A percentile compares a stretch with the other conserved stretches of the same genome.
These are phyloP conservation scores for Cutaneotrichosporon dermatis DNA, from an alignment of 1,284 basidiomycete genomes.

Conservation along the genomic window DNA sequence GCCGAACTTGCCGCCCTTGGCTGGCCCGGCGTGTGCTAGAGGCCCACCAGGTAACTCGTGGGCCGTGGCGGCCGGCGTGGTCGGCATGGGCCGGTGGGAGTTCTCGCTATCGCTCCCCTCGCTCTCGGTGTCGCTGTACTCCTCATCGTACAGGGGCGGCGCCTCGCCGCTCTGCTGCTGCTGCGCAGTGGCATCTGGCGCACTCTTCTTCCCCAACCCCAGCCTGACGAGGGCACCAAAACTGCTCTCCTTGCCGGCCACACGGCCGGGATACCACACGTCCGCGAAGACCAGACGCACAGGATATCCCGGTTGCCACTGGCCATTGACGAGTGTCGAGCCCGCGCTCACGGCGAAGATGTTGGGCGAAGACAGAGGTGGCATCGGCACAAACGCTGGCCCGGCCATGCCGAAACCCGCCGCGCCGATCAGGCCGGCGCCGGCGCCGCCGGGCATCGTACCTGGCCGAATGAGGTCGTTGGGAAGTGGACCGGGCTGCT, in stretches of 20 bases:
- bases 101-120: constrained; percentile 7
- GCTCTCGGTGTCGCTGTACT: constrained; percentile 15
- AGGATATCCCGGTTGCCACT: constrained; percentile 35
- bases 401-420: constrained; percentile 21
- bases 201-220: constrained; percentile 16
- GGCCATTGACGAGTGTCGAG: constrained; percentile 41
- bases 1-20: neutral
- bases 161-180: neutral
- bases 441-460: constrained; percentile 10
- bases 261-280: constrained; percentile 41
- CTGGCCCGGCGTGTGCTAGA: neutral
- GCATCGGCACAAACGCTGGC: constrained; percentile 16
- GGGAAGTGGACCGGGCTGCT: constrained; percentile 30
- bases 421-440: constrained; percentile 31
- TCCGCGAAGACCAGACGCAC: constrained; percentile 36
- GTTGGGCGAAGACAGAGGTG: constrained; percentile 15
- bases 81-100: constrained; percentile 1
- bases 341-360: constrained; percentile 30
- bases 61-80: neutral
- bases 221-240: constrained; percentile 30
- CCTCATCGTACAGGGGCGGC: constrained; percentile 16
- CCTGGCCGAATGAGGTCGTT: constrained; percentile 13
- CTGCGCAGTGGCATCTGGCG: neutral
- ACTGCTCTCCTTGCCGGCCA: constrained; percentile 24
- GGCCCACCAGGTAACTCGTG: neutral